Evolutionary conservation across 257 asterid genomes (phyloP), one percentile per base, ranked within the genome.

Genomic region (Agastache rugosa): DNA sequence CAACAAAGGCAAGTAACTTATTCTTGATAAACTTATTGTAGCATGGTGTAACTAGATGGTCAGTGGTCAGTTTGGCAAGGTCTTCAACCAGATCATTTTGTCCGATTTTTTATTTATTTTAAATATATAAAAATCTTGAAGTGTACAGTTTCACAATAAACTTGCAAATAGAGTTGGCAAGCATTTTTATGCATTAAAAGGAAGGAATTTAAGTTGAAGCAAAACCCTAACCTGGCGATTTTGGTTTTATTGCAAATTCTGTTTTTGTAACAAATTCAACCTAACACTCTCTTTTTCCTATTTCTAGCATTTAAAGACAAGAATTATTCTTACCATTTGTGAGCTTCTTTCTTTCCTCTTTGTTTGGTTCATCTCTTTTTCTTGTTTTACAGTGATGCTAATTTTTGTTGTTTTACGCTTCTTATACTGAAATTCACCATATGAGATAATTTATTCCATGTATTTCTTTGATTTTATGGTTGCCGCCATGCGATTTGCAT

Each of bases 41-140:
- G 68, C 59, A 34, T 77, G 72, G 82, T 72, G 44, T 72, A 69
- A 27, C 34, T 73, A 62, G 75, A 71, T 56, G 61, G 59, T 68
- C 82, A 64, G n/a, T 56, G 61, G 59, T 68, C 82, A 64, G n/a
- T 35, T 74, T 34, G 47, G 2, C 14, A 22, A 44, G 35, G 39
- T 23, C 12, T 11, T 44, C 20, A 17, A 29, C 19, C 60, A 54
- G 15, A 14, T 20, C 56, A 75, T 29, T 45, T 41, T 63, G 62
- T 74, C 76, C 54, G 37, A 73, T 67, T 68, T 58, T 48, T 39
- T 8, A 8, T 39, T 39, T 39, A 8, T 39, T 37, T 39, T 8
- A 29, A 1, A 29, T 71, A 51, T 39, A 15, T 53, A 51, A 54
- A 37, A 56, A 48, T 65, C 23, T 65, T 60, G 20, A 66, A 72